Conservation (phyloP, 2,329 filamentous ascomycete genomes). For the Fusarium palustre region DNA sequence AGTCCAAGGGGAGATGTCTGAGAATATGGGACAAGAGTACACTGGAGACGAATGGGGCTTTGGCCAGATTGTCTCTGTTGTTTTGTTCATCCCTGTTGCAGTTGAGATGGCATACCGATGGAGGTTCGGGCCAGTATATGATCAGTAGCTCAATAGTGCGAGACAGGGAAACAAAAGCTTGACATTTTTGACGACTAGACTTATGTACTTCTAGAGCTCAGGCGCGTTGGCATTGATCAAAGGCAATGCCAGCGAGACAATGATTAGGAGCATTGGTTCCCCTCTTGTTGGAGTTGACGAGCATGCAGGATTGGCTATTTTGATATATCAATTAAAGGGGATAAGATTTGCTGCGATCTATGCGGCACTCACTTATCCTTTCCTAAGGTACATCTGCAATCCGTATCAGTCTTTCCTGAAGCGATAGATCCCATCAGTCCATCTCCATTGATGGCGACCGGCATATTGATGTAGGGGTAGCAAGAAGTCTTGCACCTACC, state of each 20-base stretch:
- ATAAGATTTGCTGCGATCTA: neutral
- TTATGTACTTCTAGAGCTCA: neutral
- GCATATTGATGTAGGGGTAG: neutral
- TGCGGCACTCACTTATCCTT: neutral
- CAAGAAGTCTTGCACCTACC: constrained; percentile 3
- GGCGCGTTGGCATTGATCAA: neutral
- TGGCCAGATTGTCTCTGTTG: constrained; percentile 42
- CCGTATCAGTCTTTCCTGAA: neutral
- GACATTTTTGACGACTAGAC: neutral
- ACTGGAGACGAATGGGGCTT: constrained; percentile 36
- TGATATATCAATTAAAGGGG: neutral
- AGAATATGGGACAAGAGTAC: neutral
- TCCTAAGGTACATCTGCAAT: neutral
- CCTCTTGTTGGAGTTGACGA: neutral
- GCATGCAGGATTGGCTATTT: neutral
- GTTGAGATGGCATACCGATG: constrained; percentile 35
- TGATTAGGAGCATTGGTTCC: neutral
- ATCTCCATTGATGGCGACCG: neutral
- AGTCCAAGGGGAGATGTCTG: constrained; percentile 15
- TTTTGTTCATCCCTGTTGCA: constrained; percentile 40
- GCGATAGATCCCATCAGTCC: neutral
- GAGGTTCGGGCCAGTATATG: constrained; percentile 21
- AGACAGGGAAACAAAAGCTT: neutral
- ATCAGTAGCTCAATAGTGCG: neutral
- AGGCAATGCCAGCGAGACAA: neutral